A percentile compares a stretch with the other conserved stretches of the same genome.
Evolutionary conservation across 2,329 filamentous ascomycete species (phyloP).

Genomic region (Onygenales sp.): DNA sequence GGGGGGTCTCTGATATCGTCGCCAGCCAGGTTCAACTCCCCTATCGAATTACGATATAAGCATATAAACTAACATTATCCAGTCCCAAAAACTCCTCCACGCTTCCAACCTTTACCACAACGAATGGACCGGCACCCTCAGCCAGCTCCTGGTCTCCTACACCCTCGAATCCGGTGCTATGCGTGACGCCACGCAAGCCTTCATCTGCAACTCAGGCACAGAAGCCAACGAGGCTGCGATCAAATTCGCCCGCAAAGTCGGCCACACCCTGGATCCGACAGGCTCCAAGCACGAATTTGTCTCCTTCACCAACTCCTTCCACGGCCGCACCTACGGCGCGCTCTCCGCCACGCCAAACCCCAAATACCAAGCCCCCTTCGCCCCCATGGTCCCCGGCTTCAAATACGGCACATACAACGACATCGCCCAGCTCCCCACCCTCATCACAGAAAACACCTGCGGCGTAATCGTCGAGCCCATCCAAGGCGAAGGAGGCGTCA

Average conservation of each 20-base stretch:
- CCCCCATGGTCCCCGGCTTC: conserved; percentile 93
- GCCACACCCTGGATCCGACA: conserved; percentile 62
- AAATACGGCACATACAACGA: conserved; percentile 81
- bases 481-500: conserved; percentile 90
- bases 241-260: conserved; percentile 90
- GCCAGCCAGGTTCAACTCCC: conserved; percentile 57
- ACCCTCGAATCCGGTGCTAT: conserved; percentile 73
- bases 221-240: conserved; percentile 97
- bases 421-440: conserved; percentile 55
- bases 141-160: conserved; percentile 71
- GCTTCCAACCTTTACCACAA: conserved; percentile 97
- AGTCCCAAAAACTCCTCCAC: conserved; percentile 70
- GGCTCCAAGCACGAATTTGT: conserved; percentile 74
- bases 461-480: conserved; percentile 96
- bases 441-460: conserved; percentile 79
- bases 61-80: not conserved
- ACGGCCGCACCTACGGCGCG: conserved; percentile 91
- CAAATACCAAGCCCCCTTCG: conserved; percentile 92
- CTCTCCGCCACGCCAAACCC: conserved; percentile 95
- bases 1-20: conserved; percentile 64
- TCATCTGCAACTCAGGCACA: conserved; percentile 91
- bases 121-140: conserved; percentile 84
- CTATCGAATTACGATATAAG: not conserved
- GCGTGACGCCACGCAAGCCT: conserved; percentile 68
- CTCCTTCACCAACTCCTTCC: conserved; percentile 86